Percentiles rank a stretch among this genome's conserved stretches.
Evolutionary conservation across 2,329 filamentous ascomycete species (phyloP).

Genomic region (Thelonectria olida): DNA sequence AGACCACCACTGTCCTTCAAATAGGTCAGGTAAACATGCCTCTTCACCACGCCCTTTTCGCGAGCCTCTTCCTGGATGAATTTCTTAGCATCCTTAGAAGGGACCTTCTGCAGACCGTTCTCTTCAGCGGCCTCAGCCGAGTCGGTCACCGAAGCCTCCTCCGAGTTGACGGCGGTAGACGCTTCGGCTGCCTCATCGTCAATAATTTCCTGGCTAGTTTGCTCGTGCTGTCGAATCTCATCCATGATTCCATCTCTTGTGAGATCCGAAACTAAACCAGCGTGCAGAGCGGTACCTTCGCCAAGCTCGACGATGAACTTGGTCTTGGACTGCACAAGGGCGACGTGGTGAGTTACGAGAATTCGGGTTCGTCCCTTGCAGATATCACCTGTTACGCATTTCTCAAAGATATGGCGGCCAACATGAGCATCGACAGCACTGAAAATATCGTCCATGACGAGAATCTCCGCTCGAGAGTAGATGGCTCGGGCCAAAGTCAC

Average conservation of each 20-base stretch:
- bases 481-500: slow-evolving; percentile 82
- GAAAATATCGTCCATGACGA: slow-evolving; percentile 86
- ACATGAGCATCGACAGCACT: slow-evolving; percentile 85
- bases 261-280: slow-evolving; percentile 73
- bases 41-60: slow-evolving; percentile 75
- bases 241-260: slow-evolving; percentile 64
- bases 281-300: slow-evolving; percentile 71
- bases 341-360: slow-evolving; percentile 82
- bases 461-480: slow-evolving; percentile 79
- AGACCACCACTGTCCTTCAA: slow-evolving; percentile 72
- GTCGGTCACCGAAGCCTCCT: slow-evolving; percentile 55
- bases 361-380: slow-evolving; percentile 77
- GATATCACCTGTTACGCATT: slow-evolving; percentile 77
- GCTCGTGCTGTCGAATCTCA: slow-evolving; percentile 66
- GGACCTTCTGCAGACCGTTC: slow-evolving; percentile 57
- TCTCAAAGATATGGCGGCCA: slow-evolving; percentile 80
- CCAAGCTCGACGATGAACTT: slow-evolving; percentile 80
- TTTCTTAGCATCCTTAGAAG: slow-evolving; percentile 68
- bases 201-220: slow-evolving; percentile 53
- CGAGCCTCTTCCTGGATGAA: slow-evolving; percentile 81
- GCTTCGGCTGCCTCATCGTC: slow-evolving; percentile 57
- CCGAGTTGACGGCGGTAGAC: slow-evolving; percentile 64
- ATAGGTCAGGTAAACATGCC: slow-evolving; percentile 73
- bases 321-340: slow-evolving; percentile 73
- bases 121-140: slow-evolving; percentile 50